Percentiles rank a stretch among this genome's conserved stretches.
These are phyloP conservation scores for Macaranga tanarius DNA, from an alignment of 441 rosid species.

Conservation along the genomic window DNA sequence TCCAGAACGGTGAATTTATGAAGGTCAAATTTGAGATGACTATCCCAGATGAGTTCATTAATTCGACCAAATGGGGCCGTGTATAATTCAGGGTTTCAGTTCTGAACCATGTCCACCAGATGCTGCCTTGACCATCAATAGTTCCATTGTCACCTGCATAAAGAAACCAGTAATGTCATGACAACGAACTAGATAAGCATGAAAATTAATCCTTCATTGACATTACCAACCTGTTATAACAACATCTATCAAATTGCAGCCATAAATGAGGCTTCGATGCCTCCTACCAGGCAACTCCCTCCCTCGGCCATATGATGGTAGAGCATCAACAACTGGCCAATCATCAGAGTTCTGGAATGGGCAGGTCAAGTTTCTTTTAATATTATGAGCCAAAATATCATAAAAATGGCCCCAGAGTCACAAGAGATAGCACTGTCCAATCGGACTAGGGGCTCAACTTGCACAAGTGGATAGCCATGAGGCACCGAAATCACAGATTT, in stretches of 20 bases:
- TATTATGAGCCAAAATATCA: constrained; percentile 17
- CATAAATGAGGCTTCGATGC: constrained; percentile 88
- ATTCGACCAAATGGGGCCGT: constrained; percentile 92
- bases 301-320: constrained; percentile 97
- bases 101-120: constrained; percentile 89
- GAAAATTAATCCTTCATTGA: constrained; percentile 18
- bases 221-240: constrained; percentile 73
- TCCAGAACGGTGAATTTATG: constrained; percentile 95
- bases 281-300: constrained; percentile 89
- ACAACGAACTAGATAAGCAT: constrained; percentile 8
- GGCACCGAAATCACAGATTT: constrained; percentile 16
- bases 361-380: constrained; percentile 18
- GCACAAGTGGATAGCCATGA: constrained; percentile 16
- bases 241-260: constrained; percentile 85
- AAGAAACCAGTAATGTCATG: constrained; percentile 22
- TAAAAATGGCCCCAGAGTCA: constrained; percentile 3
- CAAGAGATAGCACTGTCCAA: constrained; percentile 7
- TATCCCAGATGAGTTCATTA: constrained; percentile 78
- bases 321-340: constrained; percentile 95
- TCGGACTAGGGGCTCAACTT: constrained; percentile 15
- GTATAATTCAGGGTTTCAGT: constrained; percentile 72
- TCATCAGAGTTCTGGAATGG: constrained; percentile 62
- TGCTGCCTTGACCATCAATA: constrained; percentile 89
- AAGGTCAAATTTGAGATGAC: constrained; percentile 85
- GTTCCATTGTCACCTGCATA: constrained; percentile 86